A percentile compares a stretch with the other conserved stretches of the same genome.
Conservation (phyloP, 768 basidiomycete species). For the Termitomyces eurrhizus region DNA sequence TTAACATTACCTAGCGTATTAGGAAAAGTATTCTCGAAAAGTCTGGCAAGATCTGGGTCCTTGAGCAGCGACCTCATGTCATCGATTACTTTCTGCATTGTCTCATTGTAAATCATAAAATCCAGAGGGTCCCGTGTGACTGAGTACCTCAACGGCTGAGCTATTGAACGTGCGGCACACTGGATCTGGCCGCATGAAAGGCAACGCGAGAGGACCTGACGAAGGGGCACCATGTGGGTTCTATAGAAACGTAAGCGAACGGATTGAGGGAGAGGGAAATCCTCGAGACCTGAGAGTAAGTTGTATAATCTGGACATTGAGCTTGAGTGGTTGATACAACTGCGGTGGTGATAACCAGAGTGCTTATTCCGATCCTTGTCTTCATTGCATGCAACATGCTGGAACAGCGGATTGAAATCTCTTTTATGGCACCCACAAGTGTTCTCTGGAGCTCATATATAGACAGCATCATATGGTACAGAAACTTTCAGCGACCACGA, state of each 20-base stretch:
- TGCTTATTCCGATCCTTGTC: constrained; percentile 20
- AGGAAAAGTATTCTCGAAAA: constrained; percentile 83
- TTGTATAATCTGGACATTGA: constrained; percentile 60
- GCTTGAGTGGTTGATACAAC: constrained; percentile 25
- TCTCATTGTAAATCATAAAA: neutral
- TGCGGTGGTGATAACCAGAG: constrained; percentile 22
- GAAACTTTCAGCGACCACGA: constrained; percentile 9
- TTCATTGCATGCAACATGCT: constrained; percentile 13
- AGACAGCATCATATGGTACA: constrained; percentile 17
- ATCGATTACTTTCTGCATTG: constrained; percentile 57
- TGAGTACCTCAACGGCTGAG: constrained; percentile 61
- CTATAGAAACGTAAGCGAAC: constrained; percentile 26
- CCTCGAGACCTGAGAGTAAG: constrained; percentile 47
- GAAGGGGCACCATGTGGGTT: constrained; percentile 58
- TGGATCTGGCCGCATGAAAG: constrained; percentile 68
- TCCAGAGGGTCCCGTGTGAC: neutral
- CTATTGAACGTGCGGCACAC: constrained; percentile 76
- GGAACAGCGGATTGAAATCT: neutral
- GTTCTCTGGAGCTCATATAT: constrained; percentile 12
- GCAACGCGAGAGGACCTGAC: constrained; percentile 55
- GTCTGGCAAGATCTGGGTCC: constrained; percentile 71
- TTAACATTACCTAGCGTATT: constrained; percentile 63
- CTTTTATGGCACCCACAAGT: constrained; percentile 14
- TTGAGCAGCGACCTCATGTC: constrained; percentile 71
- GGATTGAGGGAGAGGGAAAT: neutral